These are phyloP conservation scores for Cucurbita maxima DNA, from an alignment of 306 rosid genomes.

Conservation along the genomic window DNA sequence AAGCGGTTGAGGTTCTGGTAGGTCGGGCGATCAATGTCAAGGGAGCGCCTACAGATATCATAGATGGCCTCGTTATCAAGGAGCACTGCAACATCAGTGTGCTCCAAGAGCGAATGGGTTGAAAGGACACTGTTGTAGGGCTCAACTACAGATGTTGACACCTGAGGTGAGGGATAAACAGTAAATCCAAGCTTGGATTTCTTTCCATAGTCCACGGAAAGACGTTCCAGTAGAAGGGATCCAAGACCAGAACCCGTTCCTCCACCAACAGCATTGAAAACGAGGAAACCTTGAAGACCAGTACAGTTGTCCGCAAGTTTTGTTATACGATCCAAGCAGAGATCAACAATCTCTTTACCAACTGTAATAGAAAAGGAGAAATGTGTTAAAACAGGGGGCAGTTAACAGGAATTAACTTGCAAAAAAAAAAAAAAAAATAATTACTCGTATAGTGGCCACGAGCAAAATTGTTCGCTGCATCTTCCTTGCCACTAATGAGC, in stretches of 20 bases:
- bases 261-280: slow-evolving; percentile 83
- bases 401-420: background rate
- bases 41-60: slow-evolving; percentile 68
- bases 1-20: slow-evolving; percentile 82
- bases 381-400: background rate
- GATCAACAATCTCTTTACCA: slow-evolving; percentile 86
- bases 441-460: slow-evolving; percentile 75
- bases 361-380: slow-evolving; percentile 13
- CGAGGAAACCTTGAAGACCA: slow-evolving; percentile 76
- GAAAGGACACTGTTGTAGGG: slow-evolving; percentile 76
- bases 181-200: slow-evolving; percentile 54
- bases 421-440: background rate
- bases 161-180: slow-evolving; percentile 82
- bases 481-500: slow-evolving; percentile 82
- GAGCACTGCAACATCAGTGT: slow-evolving; percentile 54
- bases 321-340: slow-evolving; percentile 70
- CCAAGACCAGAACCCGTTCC: slow-evolving; percentile 88
- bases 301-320: slow-evolving; percentile 83
- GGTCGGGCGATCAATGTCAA: slow-evolving; percentile 79
- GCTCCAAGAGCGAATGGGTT: slow-evolving; percentile 81
- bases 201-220: slow-evolving; percentile 32
- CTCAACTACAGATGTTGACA: slow-evolving; percentile 76
- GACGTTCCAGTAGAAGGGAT: slow-evolving; percentile 66
- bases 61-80: slow-evolving; percentile 28
- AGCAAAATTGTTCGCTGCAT: slow-evolving; percentile 87